Base-by-base conservation (phyloP, 2,329 filamentous ascomycete genomes). In the Fusarium succisae region DNA sequence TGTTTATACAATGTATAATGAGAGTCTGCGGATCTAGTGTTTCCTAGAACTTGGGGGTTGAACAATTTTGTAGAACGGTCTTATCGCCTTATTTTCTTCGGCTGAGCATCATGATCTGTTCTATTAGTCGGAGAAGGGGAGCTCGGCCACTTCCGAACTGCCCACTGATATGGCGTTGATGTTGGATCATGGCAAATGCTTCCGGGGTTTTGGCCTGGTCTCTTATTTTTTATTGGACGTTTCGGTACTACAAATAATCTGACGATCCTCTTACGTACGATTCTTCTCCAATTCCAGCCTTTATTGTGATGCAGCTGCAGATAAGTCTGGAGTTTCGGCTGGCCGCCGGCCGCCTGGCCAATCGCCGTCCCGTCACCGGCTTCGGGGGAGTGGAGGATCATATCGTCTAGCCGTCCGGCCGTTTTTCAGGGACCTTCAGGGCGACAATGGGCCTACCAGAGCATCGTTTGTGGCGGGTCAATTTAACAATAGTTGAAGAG, bases 111-210 rank as follows among this genome's bases (percentile, higher is more conserved):
- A 63, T 47, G 63, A 56, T 47, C 37, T 51, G 63, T 48, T 47
- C 67, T 60, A 71, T 62, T 61, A 62, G 62, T 64, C 69, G 70
- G 72, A 67, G 74, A 63, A 66, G 70, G 70, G 72, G 75, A 66
- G 73, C 71, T 76, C 80, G 80, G 80, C 78, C 77, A 80, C 47
- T 76, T 81, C 81, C 80, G 81, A 77, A 73, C 64, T 57, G 59
- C 59, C 67, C 66, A 69, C 38, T 50, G 57, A 30, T 22, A 63
- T 63, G 64, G 64, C 48, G 32, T 54, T 38, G 26, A 47, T 32
- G 51, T 70, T 47, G 63, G 54, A 51, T 70, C 54, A 71, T 57
- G 56, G 58, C 50, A 59, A 73, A n/a, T 54, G 57, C 55, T 56
- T 10, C 57, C 50, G 39, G 32, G 48, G 48, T 60, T 48, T 67